These are phyloP conservation scores for Xylaria sp. DNA, from an alignment of 2,329 filamentous ascomycete species.

Conservation along the genomic window DNA sequence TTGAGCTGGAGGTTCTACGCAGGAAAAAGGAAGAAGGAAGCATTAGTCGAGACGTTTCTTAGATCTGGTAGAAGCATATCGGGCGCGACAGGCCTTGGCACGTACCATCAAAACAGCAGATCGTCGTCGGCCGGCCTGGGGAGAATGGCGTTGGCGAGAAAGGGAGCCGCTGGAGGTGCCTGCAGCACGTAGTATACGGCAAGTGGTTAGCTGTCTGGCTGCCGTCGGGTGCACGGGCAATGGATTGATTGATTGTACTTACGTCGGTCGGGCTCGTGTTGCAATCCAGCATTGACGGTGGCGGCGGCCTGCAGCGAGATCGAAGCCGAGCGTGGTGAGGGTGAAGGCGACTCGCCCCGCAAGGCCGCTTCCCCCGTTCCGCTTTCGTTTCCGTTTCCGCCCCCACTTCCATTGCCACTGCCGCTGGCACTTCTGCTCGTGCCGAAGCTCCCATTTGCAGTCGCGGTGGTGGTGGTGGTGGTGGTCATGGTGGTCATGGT, in stretches of 20 bases:
- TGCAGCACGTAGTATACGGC: constrained; percentile 39
- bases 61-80: too few species aligned
- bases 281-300: constrained; percentile 80
- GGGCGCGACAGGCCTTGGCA: not conserved
- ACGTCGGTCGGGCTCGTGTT: constrained; percentile 71
- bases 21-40: not conserved
- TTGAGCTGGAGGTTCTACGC: constrained; percentile 73
- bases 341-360: constrained; percentile 63
- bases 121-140: constrained; percentile 67
- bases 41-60: not conserved
- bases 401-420: constrained; percentile 42
- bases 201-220: not conserved
- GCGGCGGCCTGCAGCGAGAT: constrained; percentile 80
- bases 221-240: too few species aligned
- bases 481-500: constrained; percentile 44
- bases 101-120: constrained; percentile 71
- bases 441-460: constrained; percentile 33
- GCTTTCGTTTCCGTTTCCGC: constrained; percentile 32
- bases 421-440: constrained; percentile 33
- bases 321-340: constrained; percentile 72
- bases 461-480: too few species aligned
- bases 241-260: constrained; percentile 43
- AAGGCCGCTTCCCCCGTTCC: constrained; percentile 39
- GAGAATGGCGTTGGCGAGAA: constrained; percentile 57
- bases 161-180: constrained; percentile 66